Evolutionary conservation across 192 early-diverging fungal genomes (phyloP), one percentile per base, ranked within the genome.

Genomic region (Coemansia sp.): DNA sequence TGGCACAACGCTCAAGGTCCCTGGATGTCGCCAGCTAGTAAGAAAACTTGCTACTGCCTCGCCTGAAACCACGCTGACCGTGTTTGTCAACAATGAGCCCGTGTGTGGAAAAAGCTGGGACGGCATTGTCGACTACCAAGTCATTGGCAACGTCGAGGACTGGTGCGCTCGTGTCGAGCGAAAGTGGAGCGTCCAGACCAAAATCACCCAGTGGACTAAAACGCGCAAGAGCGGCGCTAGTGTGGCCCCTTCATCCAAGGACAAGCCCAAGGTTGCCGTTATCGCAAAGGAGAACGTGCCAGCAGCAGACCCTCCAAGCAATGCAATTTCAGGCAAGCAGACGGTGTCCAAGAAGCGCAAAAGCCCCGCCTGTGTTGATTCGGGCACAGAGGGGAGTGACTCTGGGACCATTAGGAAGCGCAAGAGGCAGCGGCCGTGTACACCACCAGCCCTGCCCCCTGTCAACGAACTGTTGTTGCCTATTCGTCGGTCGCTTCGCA

Each of bases 1-100:
- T 64, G 85, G 85, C 39, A 86, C 85, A 19, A 86, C 85, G 13
- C 72, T 86, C 2, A 85, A 85, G 62, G 80, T 86, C 26, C 81
- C 76, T 37, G 85, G 85, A 1, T 84, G 81, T 44, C 69, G 71
- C 17, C 75, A 84, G 77, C 81, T 84, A 14, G 76, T 84, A 28
- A 59, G 60, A 21, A 66, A 67, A 26, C 63, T 84, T 64, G 81
- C 81, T 23, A 67, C 42, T 9, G 74, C 75, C 23, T 64, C 81
- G 35, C 64, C 68, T 1, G 50, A 19, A 9, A 55, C 59, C 11
- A 78, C 75, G 1, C 50, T 72, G 16, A 78, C 77, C 6, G 50
- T 84, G 13, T 13, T 84, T 28, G 70, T 84, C 55, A 84, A 84
- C 74, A 77, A 78, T 53, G 81, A 84, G 64, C 81, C 76, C 16